Percentiles rank a stretch among this genome's conserved stretches.
Conservation (phyloP, 2,329 filamentous ascomycete species). For the Colletotrichum incanum region DNA sequence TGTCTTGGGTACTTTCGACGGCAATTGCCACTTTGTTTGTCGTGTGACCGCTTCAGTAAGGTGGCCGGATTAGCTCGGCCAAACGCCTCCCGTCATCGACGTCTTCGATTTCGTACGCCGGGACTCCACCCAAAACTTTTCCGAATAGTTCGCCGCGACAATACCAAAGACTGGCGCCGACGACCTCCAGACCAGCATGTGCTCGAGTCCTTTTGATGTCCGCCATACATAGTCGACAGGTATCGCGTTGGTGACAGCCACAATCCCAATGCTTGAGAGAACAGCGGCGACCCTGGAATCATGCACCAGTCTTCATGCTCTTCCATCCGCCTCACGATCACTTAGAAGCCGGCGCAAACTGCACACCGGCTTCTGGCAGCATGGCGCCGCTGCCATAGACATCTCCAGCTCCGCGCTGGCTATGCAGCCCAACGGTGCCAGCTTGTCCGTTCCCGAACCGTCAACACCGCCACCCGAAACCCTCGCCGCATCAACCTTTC, state of each 20-base stretch:
- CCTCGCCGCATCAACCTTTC: conserved; percentile 63
- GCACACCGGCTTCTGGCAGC: conserved; percentile 68
- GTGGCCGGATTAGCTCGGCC: neutral
- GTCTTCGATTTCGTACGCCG: conserved; percentile 24
- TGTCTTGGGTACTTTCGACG: neutral
- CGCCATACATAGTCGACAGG: conserved; percentile 31
- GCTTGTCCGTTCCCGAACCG: conserved; percentile 45
- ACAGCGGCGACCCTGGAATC: conserved; percentile 71
- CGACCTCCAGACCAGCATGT: conserved; percentile 29
- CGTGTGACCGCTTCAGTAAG: neutral
- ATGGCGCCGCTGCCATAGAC: conserved; percentile 67
- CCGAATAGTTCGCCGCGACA: conserved; percentile 20
- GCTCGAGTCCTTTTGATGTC: conserved; percentile 3
- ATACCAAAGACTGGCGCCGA: conserved; percentile 8
- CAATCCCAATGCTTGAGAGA: conserved; percentile 69
- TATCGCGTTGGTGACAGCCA: conserved; percentile 27
- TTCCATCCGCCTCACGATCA: conserved; percentile 56
- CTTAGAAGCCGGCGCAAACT: conserved; percentile 61
- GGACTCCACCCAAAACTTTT: conserved; percentile 39
- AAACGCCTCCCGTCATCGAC: conserved; percentile 27
- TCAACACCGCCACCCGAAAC: conserved; percentile 48
- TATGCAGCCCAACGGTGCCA: conserved; percentile 46
- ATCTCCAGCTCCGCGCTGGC: conserved; percentile 57
- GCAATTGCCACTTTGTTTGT: neutral
- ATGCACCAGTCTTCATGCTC: conserved; percentile 68